Conservation (phyloP, 2,329 filamentous ascomycete genomes). For the Pyricularia pennisetigena region DNA sequence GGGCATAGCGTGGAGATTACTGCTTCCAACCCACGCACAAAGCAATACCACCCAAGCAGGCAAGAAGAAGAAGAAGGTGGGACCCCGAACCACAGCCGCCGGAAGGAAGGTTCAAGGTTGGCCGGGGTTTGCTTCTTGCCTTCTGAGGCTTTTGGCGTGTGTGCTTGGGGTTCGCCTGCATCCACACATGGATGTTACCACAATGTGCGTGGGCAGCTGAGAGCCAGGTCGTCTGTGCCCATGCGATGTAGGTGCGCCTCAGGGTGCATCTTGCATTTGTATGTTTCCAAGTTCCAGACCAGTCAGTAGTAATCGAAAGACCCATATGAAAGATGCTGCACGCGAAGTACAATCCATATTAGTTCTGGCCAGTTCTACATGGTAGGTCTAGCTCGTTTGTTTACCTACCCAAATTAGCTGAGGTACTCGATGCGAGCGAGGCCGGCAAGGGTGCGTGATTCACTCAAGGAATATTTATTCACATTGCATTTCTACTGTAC, state of each 20-base stretch:
- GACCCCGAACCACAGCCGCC: background rate
- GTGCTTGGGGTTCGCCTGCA: background rate
- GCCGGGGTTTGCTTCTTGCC: background rate
- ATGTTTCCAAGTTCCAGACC: background rate
- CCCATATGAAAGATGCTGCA: background rate
- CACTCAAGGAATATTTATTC: too few relatives aligned
- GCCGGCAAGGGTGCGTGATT: background rate
- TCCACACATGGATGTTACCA: background rate
- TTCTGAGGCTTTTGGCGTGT: background rate
- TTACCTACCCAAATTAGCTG: background rate
- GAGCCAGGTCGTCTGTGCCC: background rate
- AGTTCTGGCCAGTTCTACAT: too few relatives aligned
- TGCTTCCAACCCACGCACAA: background rate
- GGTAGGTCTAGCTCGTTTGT: too few relatives aligned
- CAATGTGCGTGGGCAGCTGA: background rate
- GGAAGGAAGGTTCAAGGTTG: background rate
- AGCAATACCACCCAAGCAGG: background rate
- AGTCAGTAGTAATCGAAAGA: background rate
- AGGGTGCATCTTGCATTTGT: background rate
- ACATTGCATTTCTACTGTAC: background rate
- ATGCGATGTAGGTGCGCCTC: background rate
- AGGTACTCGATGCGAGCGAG: background rate
- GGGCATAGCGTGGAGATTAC: background rate
- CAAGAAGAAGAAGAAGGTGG: background rate
- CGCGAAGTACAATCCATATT: background rate